These are phyloP conservation scores for Kodamaea lidongshanica DNA, from an alignment of 805 yeast genomes.

Conservation along the genomic window DNA sequence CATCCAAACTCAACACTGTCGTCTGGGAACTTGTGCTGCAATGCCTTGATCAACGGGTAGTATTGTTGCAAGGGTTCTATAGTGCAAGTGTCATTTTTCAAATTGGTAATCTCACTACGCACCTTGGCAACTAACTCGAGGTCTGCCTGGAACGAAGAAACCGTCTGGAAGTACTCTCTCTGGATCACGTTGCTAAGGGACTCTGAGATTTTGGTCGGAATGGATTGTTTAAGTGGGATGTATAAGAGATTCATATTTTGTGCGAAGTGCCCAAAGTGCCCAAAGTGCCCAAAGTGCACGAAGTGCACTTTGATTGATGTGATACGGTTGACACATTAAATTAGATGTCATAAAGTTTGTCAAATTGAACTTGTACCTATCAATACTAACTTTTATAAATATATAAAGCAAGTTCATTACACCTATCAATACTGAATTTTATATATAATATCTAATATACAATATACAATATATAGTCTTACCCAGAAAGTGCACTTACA, in stretches of 20 bases:
- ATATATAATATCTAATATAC: too few relatives aligned
- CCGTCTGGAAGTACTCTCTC: conserved; percentile 38
- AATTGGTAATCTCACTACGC: conserved; percentile 36
- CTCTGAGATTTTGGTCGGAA: conserved; percentile 33
- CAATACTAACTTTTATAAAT: too few relatives aligned
- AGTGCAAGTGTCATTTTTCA: conserved; percentile 25
- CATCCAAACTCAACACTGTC: conserved; percentile 61
- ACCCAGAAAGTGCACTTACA: too few relatives aligned
- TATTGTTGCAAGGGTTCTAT: conserved; percentile 38
- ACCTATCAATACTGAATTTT: too few relatives aligned
- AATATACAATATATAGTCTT: too few relatives aligned
- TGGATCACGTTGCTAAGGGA: conserved; percentile 41
- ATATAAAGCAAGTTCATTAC: too few relatives aligned
- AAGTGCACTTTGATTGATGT: too few relatives aligned
- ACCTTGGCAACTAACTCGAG: conserved; percentile 37
- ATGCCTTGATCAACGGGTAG: conserved; percentile 36
- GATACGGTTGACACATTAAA: not conserved
- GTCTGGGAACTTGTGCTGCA: conserved; percentile 56
- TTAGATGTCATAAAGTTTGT: not conserved
- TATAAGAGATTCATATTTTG: conserved; percentile 46
- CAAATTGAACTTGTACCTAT: too few relatives aligned
- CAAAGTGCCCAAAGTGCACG: too few relatives aligned
- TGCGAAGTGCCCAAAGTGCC: too few relatives aligned
- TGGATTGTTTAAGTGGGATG: conserved; percentile 47
- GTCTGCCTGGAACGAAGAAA: conserved; percentile 28